Evolutionary conservation across 73 alveolate species (phyloP), one percentile per base, ranked within the genome.

Genomic region (Blepharisma japonicum): DNA sequence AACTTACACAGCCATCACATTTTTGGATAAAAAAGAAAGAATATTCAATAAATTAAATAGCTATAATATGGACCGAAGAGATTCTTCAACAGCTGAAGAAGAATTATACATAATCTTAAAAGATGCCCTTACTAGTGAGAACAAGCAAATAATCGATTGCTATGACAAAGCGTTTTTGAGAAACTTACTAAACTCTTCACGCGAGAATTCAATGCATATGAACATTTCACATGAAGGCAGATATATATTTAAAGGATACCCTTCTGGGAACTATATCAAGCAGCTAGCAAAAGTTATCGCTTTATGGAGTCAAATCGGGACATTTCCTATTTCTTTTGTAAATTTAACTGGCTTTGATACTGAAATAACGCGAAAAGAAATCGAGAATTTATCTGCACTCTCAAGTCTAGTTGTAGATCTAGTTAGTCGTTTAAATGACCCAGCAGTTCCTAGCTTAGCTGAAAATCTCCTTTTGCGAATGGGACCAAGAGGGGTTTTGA

Each of bases 401-500:
- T 20, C 77, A 4, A 66, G 23, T 5, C 18, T 8, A 23, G 53
- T 70, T 7, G 25, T 7, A 18, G 68, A 55, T 68, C 21, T 54
- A 4, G 23, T 77, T 18, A 68, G 55, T 18, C 20, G 18, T 55
- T 11, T 45, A 11, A 8, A n/a, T 8, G 68, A 38, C 68, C 11
- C 11, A 23, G 14, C 45, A 14, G 55, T 21, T 11, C n/a, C 48
- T 6, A 25, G 38, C 18, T 47, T 68, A 42, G 80, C 82, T 1
- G 61, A 67, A 45, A 83, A 79, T 4, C 66, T 83, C 54, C 49
- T 87, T 45, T 61, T 83, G 6, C 4, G 46, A 27, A 81, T 93
- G n/a, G 91, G 88, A 38, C 77, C 91, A 21, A 77, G 98, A 54
- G 95, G 94, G 21, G 50, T 91, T 32, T 77, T 90, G 79, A 87